Conservation (phyloP, 2,329 filamentous ascomycete species). For the Colletotrichum salicis region DNA sequence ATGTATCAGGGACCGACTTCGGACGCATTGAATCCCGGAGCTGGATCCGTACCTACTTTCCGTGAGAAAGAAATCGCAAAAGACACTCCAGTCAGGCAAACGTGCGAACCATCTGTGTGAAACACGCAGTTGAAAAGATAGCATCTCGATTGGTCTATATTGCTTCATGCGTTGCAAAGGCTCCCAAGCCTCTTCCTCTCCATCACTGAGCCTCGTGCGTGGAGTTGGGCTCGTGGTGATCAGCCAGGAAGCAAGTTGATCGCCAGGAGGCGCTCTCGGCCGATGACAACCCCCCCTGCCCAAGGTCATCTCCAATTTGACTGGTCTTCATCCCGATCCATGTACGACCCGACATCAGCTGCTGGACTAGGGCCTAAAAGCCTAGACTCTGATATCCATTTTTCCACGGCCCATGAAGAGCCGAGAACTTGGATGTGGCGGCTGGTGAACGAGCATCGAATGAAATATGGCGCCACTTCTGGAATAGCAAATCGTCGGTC, state of each 20-base stretch:
- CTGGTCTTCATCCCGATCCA: background rate
- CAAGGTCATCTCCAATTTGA: background rate
- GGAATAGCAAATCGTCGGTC: background rate
- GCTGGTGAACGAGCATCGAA: background rate
- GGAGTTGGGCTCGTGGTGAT: background rate
- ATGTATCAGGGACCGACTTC: conserved; percentile 4
- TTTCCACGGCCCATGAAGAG: background rate
- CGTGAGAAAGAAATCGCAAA: background rate
- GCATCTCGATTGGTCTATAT: conserved; percentile 14
- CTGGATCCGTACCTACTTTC: background rate
- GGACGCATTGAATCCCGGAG: background rate
- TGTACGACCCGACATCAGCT: conserved; percentile 10
- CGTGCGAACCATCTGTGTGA: conserved; percentile 5
- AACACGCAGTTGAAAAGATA: conserved; percentile 16
- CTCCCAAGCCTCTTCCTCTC: conserved; percentile 6
- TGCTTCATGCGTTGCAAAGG: background rate
- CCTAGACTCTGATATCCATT: conserved; percentile 5
- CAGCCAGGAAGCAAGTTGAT: background rate
- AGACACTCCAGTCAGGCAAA: background rate
- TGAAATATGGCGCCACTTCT: background rate
- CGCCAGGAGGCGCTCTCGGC: background rate
- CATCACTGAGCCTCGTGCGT: conserved; percentile 3
- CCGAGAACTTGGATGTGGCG: conserved; percentile 5
- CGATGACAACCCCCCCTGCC: background rate
- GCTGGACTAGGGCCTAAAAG: background rate